Evolutionary conservation across 345 rosid genomes (phyloP), one percentile per base, ranked within the genome.

Genomic region (Rhodomyrtus tomentosa): DNA sequence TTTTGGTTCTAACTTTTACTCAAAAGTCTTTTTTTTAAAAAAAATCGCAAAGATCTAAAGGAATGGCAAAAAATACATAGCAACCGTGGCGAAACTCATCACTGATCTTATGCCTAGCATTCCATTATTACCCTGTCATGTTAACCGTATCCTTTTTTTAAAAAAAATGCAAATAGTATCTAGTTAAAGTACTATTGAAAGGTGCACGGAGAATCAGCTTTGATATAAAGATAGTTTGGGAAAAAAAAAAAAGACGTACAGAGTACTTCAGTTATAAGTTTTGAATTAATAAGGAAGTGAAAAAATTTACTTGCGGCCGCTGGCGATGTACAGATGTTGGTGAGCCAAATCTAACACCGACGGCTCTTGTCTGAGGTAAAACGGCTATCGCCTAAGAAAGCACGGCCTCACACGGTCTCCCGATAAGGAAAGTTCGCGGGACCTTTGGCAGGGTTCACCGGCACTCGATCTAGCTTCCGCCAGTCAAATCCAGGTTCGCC

Each of bases 401-500:
- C 7, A 51, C 6, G 7, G 5, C 7, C 5, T 51, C 21, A 3
- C 1, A 51, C 6, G 6, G 5, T n/a, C 53, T 6, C 53, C 5
- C 18, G 18, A 7, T 5, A 52, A 16, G 54, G 2, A 6, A 20
- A 55, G 62, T 55, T 55, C 12, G 29, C 5, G 62, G 15, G 12
- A 24, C 29, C 14, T 10, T 18, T 13, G 32, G 36, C 6, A 10
- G 27, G 18, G 20, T 21, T 27, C 10, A 2, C 10, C 1, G 0
- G 10, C 1, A 0, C 16, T 58, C 1, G 38, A 59, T 15, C 7
- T 59, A 5, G 40, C 73, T 29, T 29, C 2, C 8, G 0, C 29
- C 0, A 3, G 4, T 62, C 11, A 32, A 1, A 62, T 32, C 22
- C 1, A 0, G 1, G 22, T 38, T 62, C 1, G 0, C 11, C 0